These are phyloP conservation scores for Cyclostephanos tholiformis DNA, from an alignment of 108 stramenopile genomes.

Conservation along the genomic window DNA sequence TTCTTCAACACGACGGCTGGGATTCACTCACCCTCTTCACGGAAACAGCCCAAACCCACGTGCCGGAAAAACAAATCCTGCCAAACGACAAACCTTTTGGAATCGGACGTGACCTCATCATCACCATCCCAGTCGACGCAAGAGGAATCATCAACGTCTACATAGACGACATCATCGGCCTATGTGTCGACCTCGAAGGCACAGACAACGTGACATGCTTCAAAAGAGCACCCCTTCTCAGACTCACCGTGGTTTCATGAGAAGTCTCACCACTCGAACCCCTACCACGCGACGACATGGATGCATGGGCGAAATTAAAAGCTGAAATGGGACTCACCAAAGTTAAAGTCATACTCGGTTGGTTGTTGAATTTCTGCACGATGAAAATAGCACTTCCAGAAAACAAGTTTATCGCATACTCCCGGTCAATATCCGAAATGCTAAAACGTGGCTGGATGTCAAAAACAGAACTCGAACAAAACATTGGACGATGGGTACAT, in stretches of 20 bases:
- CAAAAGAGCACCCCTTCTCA: background rate
- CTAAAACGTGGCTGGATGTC: background rate
- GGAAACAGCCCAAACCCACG: background rate
- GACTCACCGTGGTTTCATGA: background rate
- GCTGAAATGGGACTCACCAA: background rate
- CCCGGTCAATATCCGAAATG: background rate
- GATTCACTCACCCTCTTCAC: background rate
- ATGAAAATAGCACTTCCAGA: background rate
- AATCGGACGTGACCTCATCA: slow-evolving; percentile 3
- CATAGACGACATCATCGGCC: background rate
- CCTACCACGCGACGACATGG: background rate
- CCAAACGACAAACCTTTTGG: background rate
- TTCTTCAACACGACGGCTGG: slow-evolving; percentile 4
- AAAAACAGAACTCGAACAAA: too few relatives aligned
- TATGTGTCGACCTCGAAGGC: background rate
- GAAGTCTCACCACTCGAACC: background rate
- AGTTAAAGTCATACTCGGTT: slow-evolving; percentile 4
- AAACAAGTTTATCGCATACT: background rate
- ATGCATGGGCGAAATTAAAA: background rate
- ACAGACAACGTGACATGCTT: background rate
- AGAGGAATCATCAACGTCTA: background rate
- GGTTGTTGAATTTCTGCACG: background rate
- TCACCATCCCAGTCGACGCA: slow-evolving; percentile 8
- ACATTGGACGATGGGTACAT: too few relatives aligned
- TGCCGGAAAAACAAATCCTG: background rate